Evolutionary conservation across 2,329 filamentous ascomycete species (phyloP).

Genomic region (Raffaelea albimanens): DNA sequence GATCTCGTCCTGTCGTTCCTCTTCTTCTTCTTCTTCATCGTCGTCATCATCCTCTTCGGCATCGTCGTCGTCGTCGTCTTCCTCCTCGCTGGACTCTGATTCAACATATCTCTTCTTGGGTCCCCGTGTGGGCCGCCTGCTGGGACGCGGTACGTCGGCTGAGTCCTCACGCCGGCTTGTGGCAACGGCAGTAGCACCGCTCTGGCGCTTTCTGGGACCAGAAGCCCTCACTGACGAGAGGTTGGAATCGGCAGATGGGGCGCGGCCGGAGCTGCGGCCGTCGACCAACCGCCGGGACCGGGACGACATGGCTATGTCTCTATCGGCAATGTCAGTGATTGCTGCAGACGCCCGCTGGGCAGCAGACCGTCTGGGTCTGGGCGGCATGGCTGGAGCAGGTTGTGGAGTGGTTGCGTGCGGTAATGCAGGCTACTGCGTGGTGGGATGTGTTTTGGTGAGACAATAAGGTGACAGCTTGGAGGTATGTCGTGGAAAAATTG

Average conservation of each 20-base stretch:
- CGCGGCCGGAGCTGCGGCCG: constrained; percentile 25
- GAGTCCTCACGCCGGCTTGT: constrained; percentile 26
- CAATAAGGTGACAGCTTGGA: no score
- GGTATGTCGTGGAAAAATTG: no score
- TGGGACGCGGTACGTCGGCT: constrained; percentile 33
- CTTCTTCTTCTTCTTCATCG: constrained; percentile 16
- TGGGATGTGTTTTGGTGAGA: not conserved
- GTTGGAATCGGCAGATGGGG: constrained; percentile 26
- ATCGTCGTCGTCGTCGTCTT: constrained; percentile 23
- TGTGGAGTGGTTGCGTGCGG: not conserved
- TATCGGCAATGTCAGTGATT: constrained; percentile 42
- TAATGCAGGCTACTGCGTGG: not conserved
- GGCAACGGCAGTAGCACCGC: constrained; percentile 1
- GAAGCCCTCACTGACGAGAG: constrained; percentile 5
- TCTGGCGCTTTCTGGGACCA: constrained; percentile 9
- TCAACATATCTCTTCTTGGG: constrained; percentile 53
- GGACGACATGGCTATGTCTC: constrained; percentile 39
- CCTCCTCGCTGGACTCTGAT: constrained; percentile 28
- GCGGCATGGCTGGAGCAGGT: constrained; percentile 27
- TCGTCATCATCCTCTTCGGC: constrained; percentile 29
- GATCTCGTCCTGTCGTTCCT: constrained; percentile 18
- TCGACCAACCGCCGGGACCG: constrained; percentile 40
- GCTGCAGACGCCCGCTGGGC: constrained; percentile 34
- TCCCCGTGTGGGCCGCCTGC: constrained; percentile 40
- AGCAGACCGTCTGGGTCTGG: constrained; percentile 38